phyloP scores from a whole-genome alignment of 2,329 filamentous ascomycete species.

The Paraconiothyrium sp. region DNA sequence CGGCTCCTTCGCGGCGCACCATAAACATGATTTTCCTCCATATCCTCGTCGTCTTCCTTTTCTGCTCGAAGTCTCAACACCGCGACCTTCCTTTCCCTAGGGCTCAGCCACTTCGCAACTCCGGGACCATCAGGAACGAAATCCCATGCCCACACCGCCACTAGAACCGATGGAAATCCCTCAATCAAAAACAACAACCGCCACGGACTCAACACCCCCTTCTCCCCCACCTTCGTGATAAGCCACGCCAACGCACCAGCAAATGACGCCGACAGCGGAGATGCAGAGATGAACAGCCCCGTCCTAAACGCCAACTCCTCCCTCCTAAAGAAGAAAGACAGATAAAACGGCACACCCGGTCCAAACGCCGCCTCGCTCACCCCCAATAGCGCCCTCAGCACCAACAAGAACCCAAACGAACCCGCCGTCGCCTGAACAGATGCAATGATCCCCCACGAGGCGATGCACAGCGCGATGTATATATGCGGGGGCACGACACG shows the following conservation, averaged over 20 bases:
- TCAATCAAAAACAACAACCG: conserved; percentile 85
- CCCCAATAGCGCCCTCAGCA: conserved; percentile 68
- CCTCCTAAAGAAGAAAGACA: conserved; percentile 70
- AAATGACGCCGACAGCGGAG: conserved; percentile 70
- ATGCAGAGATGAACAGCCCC: conserved; percentile 84
- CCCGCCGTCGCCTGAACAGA: conserved; percentile 69
- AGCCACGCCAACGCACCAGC: conserved; percentile 82
- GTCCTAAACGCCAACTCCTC: conserved; percentile 85
- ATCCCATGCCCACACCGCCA: conserved; percentile 77
- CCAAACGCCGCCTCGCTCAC: conserved; percentile 70
- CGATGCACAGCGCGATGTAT: conserved; percentile 71
- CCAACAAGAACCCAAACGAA: conserved; percentile 63
- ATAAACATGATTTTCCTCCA: conserved; percentile 28
- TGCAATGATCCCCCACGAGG: conserved; percentile 81
- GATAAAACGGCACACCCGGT: conserved; percentile 70
- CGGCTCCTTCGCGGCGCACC: conserved; percentile 33
- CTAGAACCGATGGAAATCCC: conserved; percentile 82
- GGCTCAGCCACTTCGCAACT: conserved; percentile 54
- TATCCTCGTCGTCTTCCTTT: conserved; percentile 49
- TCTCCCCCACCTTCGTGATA: conserved; percentile 74
- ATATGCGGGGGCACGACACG: conserved; percentile 68
- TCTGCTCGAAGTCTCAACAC: conserved; percentile 70
- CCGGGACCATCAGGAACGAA: conserved; percentile 79
- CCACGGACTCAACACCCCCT: conserved; percentile 80
- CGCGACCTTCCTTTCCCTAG: conserved; percentile 69